phyloP scores from a whole-genome alignment of 1,284 basidiomycete species.

The Coniophora puteana region DNA sequence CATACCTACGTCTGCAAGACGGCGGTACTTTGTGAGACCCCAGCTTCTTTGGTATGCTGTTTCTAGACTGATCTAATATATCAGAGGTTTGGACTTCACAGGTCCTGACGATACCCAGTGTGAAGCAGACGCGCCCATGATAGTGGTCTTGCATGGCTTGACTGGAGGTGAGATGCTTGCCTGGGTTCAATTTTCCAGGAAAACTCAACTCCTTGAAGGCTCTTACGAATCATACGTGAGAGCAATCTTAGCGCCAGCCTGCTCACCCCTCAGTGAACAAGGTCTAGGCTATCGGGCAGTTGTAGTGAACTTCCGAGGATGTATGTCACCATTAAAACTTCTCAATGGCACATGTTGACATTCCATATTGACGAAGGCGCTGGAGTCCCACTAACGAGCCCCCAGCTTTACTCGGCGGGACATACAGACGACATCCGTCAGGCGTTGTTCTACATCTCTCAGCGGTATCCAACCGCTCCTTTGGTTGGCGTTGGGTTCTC shows the following conservation, averaged over 20 bases:
- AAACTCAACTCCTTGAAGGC: slow-evolving; percentile 40
- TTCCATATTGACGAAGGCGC: slow-evolving; percentile 49
- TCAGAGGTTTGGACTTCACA: slow-evolving; percentile 73
- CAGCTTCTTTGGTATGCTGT: not conserved
- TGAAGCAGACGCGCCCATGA: slow-evolving; percentile 67
- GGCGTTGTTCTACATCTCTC: slow-evolving; percentile 75
- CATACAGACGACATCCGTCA: slow-evolving; percentile 85
- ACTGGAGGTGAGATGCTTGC: slow-evolving; percentile 64
- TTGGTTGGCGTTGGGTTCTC: slow-evolving; percentile 91
- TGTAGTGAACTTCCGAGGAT: slow-evolving; percentile 91
- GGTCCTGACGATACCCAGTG: slow-evolving; percentile 50
- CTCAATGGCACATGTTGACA: slow-evolving; percentile 10
- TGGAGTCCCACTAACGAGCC: slow-evolving; percentile 75
- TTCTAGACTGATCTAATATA: slow-evolving; percentile 5
- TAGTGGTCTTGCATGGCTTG: slow-evolving; percentile 84
- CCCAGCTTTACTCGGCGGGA: slow-evolving; percentile 84
- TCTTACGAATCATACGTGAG: slow-evolving; percentile 89
- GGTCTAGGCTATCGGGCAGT: slow-evolving; percentile 86
- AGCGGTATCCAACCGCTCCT: slow-evolving; percentile 75
- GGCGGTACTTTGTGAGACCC: slow-evolving; percentile 65
- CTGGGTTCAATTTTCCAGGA: slow-evolving; percentile 1
- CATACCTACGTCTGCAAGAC: slow-evolving; percentile 57
- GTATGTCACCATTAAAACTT: slow-evolving; percentile 40
- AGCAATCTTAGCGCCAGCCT: slow-evolving; percentile 71
- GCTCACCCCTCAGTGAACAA: slow-evolving; percentile 63